These are phyloP conservation scores for Euptelea pleiosperma DNA, from an alignment of 164 flowering plant genomes.

Conservation along the genomic window DNA sequence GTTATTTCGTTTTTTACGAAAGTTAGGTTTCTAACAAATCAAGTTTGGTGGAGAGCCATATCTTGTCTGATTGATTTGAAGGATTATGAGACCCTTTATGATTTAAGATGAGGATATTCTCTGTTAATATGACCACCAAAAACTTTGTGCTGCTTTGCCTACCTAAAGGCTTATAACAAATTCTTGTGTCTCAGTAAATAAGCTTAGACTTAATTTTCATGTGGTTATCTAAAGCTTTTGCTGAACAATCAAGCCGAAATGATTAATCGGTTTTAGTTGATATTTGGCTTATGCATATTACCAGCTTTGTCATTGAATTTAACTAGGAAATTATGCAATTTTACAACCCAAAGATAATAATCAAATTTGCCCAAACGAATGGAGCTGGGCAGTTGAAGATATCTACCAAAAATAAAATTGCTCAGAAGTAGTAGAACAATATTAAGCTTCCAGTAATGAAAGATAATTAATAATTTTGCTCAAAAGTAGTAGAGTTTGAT, in stretches of 20 bases:
- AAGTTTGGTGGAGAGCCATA: neutral
- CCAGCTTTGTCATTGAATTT: too few relatives aligned
- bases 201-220: constrained; percentile 30
- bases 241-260: constrained; percentile 16
- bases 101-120: constrained; percentile 1
- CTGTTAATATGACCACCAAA: constrained; percentile 4
- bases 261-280: constrained; percentile 7
- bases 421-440: too few relatives aligned
- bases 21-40: neutral
- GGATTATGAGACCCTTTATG: constrained; percentile 1
- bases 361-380: neutral
- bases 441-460: neutral
- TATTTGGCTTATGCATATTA: neutral
- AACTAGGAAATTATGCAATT: too few relatives aligned
- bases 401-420: neutral
- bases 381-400: neutral
- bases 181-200: constrained; percentile 13
- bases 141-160: constrained; percentile 1
- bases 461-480: neutral
- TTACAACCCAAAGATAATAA: neutral
- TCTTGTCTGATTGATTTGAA: neutral
- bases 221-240: constrained; percentile 15
- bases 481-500: neutral
- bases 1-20: too few relatives aligned
- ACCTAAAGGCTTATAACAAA: neutral